These are phyloP conservation scores for Candida gigantensis DNA, from an alignment of 1,139 yeast genomes.

Conservation along the genomic window DNA sequence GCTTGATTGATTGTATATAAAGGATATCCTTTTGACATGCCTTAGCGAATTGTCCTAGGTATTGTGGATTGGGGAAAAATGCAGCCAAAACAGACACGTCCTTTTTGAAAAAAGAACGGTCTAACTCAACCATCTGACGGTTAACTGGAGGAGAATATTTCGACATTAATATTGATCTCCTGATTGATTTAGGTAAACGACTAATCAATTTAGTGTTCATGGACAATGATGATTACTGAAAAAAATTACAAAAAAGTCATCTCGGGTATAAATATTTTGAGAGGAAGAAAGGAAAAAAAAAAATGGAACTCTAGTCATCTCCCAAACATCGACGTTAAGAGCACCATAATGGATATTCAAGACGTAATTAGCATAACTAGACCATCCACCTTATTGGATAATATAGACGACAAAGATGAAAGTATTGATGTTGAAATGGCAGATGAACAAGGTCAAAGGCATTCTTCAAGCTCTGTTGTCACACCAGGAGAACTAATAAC, in stretches of 20 bases:
- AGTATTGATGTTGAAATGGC: slow-evolving; percentile 36
- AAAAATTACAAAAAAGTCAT: slow-evolving; percentile 3
- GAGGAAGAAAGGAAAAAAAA: slow-evolving; percentile 4
- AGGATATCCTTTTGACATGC: slow-evolving; percentile 56
- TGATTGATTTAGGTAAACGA: slow-evolving; percentile 23
- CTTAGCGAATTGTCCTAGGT: slow-evolving; percentile 57
- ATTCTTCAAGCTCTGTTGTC: slow-evolving; percentile 39
- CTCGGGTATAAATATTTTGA: too few relatives aligned
- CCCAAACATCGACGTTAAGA: too few relatives aligned
- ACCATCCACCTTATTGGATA: slow-evolving; percentile 24
- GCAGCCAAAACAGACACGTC: slow-evolving; percentile 65
- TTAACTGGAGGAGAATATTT: slow-evolving; percentile 66
- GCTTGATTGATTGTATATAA: slow-evolving; percentile 63
- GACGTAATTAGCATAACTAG: slow-evolving; percentile 42
- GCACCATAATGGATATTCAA: slow-evolving; percentile 24
- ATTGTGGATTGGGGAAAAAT: slow-evolving; percentile 64
- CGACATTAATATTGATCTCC: slow-evolving; percentile 30
- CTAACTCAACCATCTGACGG: slow-evolving; percentile 64
- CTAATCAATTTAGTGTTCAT: slow-evolving; percentile 10
- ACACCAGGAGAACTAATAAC: slow-evolving; percentile 98
- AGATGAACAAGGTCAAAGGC: slow-evolving; percentile 21
- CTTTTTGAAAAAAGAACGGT: slow-evolving; percentile 60
- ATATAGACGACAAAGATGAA: slow-evolving; percentile 16
- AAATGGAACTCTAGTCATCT: neutral
- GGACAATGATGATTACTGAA: too few relatives aligned